phyloP scores from a whole-genome alignment of 2,329 filamentous ascomycete species.

The Trichophyton rubrum region DNA sequence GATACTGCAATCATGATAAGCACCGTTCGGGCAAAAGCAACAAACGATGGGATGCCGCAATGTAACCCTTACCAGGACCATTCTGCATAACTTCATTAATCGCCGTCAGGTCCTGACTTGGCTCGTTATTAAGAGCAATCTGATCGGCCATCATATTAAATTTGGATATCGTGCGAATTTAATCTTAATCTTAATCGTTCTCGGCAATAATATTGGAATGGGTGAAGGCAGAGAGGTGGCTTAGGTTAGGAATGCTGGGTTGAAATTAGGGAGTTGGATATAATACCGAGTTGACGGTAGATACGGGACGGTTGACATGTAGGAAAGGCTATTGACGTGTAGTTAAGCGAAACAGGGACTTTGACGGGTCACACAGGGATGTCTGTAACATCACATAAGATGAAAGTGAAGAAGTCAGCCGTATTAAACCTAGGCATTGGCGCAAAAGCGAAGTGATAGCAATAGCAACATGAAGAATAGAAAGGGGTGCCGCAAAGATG shows the following conservation, averaged over 20 bases:
- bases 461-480: neutral
- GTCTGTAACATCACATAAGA: neutral
- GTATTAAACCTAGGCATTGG: neutral
- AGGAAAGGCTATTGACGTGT: neutral
- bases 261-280: neutral
- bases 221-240: neutral
- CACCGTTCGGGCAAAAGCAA: slow-evolving; percentile 4
- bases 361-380: neutral
- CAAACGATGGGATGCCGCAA: neutral
- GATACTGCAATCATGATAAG: slow-evolving; percentile 12
- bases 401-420: neutral
- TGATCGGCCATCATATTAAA: slow-evolving; percentile 26
- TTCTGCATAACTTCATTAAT: slow-evolving; percentile 30
- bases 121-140: slow-evolving; percentile 23
- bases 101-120: slow-evolving; percentile 29
- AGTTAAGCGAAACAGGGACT: neutral
- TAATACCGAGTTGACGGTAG: neutral
- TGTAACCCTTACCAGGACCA: slow-evolving; percentile 26
- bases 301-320: neutral
- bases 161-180: neutral
- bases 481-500: neutral
- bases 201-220: neutral
- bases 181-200: neutral
- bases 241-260: neutral
- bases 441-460: neutral